A percentile compares a stretch with the other conserved stretches of the same genome.
These are phyloP conservation scores for Alternaria sp. DNA, from an alignment of 2,329 filamentous ascomycete genomes.

Conservation along the genomic window DNA sequence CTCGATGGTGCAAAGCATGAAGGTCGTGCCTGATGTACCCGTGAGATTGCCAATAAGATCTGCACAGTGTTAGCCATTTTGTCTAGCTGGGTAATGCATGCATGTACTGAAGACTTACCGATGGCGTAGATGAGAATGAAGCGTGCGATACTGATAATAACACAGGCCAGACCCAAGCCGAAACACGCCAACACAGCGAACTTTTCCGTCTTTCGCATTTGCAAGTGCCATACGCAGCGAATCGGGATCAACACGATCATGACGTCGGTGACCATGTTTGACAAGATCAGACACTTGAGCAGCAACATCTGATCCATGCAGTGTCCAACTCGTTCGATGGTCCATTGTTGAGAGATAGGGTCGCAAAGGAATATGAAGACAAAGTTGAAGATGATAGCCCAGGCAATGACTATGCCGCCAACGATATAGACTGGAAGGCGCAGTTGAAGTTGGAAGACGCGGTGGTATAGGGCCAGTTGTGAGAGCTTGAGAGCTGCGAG, in stretches of 20 bases:
- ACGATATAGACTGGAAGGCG: conserved; percentile 27
- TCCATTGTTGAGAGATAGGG: conserved; percentile 38
- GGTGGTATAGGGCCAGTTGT: conserved; percentile 32
- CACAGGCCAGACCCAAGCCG: conserved; percentile 30
- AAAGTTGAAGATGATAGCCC: conserved; percentile 36
- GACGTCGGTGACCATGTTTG: conserved; percentile 30
- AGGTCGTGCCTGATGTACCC: conserved; percentile 33
- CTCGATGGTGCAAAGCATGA: conserved; percentile 36
- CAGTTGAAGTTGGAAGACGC: conserved; percentile 26
- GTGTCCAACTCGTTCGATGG: conserved; percentile 29
- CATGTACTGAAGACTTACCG: conserved; percentile 11
- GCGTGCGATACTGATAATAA: conserved; percentile 32
- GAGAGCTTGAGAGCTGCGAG: conserved; percentile 33
- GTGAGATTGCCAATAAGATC: conserved; percentile 35
- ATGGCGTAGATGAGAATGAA: conserved; percentile 33
- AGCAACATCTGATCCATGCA: conserved; percentile 37
- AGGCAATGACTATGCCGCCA: conserved; percentile 25
- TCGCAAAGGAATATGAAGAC: conserved; percentile 36
- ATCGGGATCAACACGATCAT: conserved; percentile 31
- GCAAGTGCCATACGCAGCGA: conserved; percentile 29
- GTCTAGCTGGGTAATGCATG: background rate
- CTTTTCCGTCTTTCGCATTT: conserved; percentile 38
- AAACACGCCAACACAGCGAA: conserved; percentile 35
- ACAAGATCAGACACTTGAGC: conserved; percentile 30
- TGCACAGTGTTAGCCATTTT: conserved; percentile 10